Conservation (phyloP, 2,329 filamentous ascomycete species). For the Penicillium janthinellum region DNA sequence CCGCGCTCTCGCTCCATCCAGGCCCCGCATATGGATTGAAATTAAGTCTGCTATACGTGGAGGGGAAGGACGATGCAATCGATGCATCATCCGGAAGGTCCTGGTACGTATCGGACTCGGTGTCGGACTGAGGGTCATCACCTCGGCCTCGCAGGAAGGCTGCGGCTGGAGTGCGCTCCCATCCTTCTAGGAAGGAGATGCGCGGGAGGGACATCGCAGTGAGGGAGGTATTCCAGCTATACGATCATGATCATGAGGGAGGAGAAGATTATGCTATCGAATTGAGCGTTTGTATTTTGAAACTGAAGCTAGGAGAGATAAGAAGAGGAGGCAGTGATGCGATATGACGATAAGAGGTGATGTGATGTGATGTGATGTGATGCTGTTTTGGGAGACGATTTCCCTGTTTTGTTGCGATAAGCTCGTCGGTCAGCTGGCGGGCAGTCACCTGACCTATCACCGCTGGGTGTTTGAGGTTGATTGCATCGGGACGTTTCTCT, state of each 20-base stretch:
- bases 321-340: not conserved
- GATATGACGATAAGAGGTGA: not conserved
- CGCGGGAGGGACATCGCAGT: constrained; percentile 46
- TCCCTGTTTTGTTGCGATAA: not conserved
- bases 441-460: too few species aligned
- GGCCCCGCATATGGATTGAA: constrained; percentile 47
- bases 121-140: constrained; percentile 21
- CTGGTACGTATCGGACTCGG: constrained; percentile 32
- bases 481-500: not conserved
- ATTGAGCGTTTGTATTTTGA: not conserved
- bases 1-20: constrained; percentile 37
- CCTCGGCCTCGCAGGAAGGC: constrained; percentile 30
- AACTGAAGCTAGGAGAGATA: constrained; percentile 1
- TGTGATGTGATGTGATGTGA: not conserved
- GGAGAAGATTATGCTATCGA: not conserved
- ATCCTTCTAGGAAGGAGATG: constrained; percentile 48
- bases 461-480: not conserved
- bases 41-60: constrained; percentile 41
- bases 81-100: constrained; percentile 34
- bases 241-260: not conserved
- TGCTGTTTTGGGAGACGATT: not conserved
- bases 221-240: not conserved
- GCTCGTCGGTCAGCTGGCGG: not conserved
- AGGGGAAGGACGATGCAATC: constrained; percentile 39
- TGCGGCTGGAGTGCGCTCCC: constrained; percentile 40